Evolutionary conservation across 169 alveolate genomes (phyloP), one percentile per base, ranked within the genome.

Genomic region (Toxoplasma gondii): DNA sequence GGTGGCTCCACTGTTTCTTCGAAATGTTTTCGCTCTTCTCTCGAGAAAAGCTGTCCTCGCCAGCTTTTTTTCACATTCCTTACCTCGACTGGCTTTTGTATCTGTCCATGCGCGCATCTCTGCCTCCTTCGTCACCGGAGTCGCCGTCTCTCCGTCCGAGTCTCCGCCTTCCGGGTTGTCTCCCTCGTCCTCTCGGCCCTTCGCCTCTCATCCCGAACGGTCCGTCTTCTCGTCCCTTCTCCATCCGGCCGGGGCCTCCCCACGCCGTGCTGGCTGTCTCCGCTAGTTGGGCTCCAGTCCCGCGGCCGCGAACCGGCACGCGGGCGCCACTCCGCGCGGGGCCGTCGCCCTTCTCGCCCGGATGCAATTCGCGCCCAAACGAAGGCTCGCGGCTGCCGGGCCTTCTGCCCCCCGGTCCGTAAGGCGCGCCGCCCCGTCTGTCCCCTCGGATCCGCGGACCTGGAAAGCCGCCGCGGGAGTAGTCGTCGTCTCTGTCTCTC

Each of bases 401-500:
- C 58, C 12, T 49, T 49, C 58, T 49, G 58, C 58, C 58, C 58
- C 58, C 58, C 58, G 58, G 58, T 12, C 58, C 12, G 58, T 49
- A 49, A 12, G 58, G 58, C 58, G 58, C 58, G 22, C 58, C 34
- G 74, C 74, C 74, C 7, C 74, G 74, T 64, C 74, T 16, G 74
- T 64, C 74, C 29, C 74, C 74, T 64, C 74, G 74, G 74, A 7
- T 31, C 74, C 74, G 74, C 34, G 24, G 22, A 16, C 24, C 24
- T 31, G 74, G 74, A 64, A 64, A 27, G 74, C 74, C 74, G n/a
- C n/a, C 74, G n/a, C 74, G 74, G n/a, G 34, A 31, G 74, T 64
- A 64, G n/a, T 64, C 74, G 74, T 27, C n/a, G 74, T 64, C 74
- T 27, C 74, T 64, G 74, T 64, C 74, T 64, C 74, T 64, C 74